phyloP scores from a whole-genome alignment of 306 rosid genomes.

The Cucurbita argyrosperma region DNA sequence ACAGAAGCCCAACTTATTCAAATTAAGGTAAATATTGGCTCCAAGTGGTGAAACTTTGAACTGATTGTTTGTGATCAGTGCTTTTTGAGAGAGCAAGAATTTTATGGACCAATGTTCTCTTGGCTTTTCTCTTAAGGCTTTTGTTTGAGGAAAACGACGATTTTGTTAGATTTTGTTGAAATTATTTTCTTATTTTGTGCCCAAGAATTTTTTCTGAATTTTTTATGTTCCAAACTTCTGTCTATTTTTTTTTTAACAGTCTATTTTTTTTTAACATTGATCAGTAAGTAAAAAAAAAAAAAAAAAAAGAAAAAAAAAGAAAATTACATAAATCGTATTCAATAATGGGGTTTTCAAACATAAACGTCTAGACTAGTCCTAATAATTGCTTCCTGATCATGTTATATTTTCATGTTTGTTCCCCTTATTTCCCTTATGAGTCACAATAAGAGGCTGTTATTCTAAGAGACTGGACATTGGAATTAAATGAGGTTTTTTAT shows the following conservation, averaged over 20 bases:
- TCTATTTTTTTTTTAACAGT: too few species aligned
- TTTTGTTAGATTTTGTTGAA: background rate
- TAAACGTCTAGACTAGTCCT: background rate
- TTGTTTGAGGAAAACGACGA: background rate
- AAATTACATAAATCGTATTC: too few species aligned
- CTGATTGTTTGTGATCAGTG: background rate
- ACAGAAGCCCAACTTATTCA: slow-evolving; percentile 76
- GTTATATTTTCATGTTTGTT: background rate
- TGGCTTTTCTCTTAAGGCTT: background rate
- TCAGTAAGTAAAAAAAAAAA: too few species aligned
- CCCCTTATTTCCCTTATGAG: background rate
- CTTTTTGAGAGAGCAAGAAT: background rate
- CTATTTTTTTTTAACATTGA: too few species aligned
- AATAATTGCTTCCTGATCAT: too few species aligned
- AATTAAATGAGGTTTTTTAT: background rate
- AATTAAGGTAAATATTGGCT: slow-evolving; percentile 48
- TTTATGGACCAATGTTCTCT: background rate
- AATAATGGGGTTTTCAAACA: background rate
- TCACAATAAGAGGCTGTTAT: background rate
- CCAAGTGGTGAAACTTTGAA: slow-evolving; percentile 2
- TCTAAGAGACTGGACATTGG: background rate
- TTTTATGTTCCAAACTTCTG: background rate
- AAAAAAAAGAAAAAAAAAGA: too few species aligned
- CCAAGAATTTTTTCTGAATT: background rate
- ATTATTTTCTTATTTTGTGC: background rate